Base-by-base conservation (phyloP, 2,329 filamentous ascomycete genomes). In the Allantophomopsis lycopodina region DNA sequence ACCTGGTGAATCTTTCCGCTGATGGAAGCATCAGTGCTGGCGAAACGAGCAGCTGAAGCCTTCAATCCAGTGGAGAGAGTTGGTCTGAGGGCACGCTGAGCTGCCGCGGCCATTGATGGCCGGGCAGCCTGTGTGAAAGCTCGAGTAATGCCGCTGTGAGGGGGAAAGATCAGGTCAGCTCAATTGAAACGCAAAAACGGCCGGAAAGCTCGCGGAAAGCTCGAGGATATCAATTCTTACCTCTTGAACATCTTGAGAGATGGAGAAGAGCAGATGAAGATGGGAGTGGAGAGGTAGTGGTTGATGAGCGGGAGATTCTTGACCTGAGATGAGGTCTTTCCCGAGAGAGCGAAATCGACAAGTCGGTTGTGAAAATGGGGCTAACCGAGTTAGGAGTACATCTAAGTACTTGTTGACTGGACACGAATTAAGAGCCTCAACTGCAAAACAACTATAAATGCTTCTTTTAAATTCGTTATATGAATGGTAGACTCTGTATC, bases 221-320 rank as follows among this genome's bases (percentile, higher is more conserved):
- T 37, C 34, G 16, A 45, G 20, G 17, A 41, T 35, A 46, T 48
- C 44, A 45, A 41, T 56, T 73, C 77, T 66, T 66, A 85, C 80
- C 79, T 83, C 79, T 83, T 83, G 70, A 83, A 80, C 80, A 85
- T 85, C 76, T 73, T 83, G 71, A 64, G 65, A 69, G 75, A 78
- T 76, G 71, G 71, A 66, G 66, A 68, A 73, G 71, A 74, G 72
- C 71, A 68, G 68, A 71, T 64, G 61, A 61, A 63, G 62, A 72
- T 68, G 63, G 59, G 66, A 65, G 69, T 68, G 70, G 68, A 71
- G 68, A 67, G 63, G 54, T 63, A 64, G 54, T 55, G 55, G 57
- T 45, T 57, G 59, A 66, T 68, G 65, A 57, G 61, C 61, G 37
- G 36, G 37, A 42, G 44, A 40, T 40, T 43, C 35, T 40, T 43